Evolutionary conservation across 768 basidiomycete species (phyloP), one percentile per base, ranked within the genome.

Genomic region (Kwoniella mangroviensis): DNA sequence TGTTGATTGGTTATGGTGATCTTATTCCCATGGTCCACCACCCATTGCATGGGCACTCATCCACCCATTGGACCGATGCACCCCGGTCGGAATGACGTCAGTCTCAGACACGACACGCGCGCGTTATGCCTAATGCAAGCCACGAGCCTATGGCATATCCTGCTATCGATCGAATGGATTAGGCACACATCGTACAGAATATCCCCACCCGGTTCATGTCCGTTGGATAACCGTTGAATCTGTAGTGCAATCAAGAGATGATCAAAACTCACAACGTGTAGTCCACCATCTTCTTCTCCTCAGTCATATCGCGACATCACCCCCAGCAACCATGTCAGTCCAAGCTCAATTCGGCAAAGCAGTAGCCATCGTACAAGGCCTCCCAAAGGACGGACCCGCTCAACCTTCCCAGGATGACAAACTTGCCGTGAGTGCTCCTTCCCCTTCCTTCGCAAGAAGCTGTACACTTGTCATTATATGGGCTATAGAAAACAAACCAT

Each of bases 351-450:
- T 82, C 76, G 74, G 80, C 71, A 74, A 75, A 63, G 80, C 82
- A 41, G 81, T 81, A 51, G 69, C 70, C 41, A 79, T 80, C 73
- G 78, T 84, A 67, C 73, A 77, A 59, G 61, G 63, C 19, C 89
- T 94, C 12, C 92, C 93, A 63, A 88, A 91, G 84, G 90, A 90
- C 40, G 93, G 94, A 3, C 89, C 91, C 21, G 87, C 94, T 82
- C 85, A 92, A 85, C 92, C 92, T 21, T 73, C 85, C 19, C 84
- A 87, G 73, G 90, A 90, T 12, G 90, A 92, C 67, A 87, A 92
- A 86, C 91, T 98, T 74, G 86, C 85, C 76, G 95, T 94, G 83
- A 81, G 91, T 85, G 11, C 2, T 9, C n/a, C 28, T 17, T 45
- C 60, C 51, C 26, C 34, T 28, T 45, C 24, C 11, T 11, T 54